Conservation (phyloP, 495 filamentous ascomycete genomes). For the Bombardia bombarda region DNA sequence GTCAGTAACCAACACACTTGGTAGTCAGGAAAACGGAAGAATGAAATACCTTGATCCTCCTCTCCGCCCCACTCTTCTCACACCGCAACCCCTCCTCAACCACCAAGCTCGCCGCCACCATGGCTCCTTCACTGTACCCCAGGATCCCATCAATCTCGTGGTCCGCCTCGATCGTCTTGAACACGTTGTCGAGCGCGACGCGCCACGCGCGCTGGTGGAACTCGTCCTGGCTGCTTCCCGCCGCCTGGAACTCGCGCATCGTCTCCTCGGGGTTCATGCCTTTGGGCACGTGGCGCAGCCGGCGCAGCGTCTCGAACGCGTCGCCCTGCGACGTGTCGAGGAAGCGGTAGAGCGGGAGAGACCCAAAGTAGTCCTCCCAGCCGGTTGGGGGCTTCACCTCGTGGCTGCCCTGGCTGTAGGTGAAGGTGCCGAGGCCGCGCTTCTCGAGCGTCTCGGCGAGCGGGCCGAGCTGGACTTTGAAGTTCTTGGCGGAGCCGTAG, state of each 20-base stretch:
- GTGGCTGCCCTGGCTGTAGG: constrained; percentile 40
- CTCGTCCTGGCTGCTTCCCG: constrained; percentile 15
- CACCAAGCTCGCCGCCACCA: constrained; percentile 41
- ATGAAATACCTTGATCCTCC: constrained; percentile 43
- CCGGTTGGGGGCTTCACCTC: constrained; percentile 36
- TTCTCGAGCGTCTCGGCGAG: constrained; percentile 36
- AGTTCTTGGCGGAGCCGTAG: constrained; percentile 42
- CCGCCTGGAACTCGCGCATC: constrained; percentile 32
- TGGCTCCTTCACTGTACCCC: constrained; percentile 49
- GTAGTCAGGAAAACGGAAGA: background rate
- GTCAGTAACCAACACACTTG: background rate
- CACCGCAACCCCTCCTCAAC: constrained; percentile 38
- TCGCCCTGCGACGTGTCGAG: constrained; percentile 36
- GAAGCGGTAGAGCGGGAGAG: constrained; percentile 45
- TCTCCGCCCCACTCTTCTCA: constrained; percentile 26
- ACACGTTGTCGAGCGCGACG: constrained; percentile 24
- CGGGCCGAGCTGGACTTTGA: constrained; percentile 45
- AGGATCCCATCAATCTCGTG: constrained; percentile 40
- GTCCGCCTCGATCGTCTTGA: constrained; percentile 28
- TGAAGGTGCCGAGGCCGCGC: constrained; percentile 35
- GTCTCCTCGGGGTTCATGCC: constrained; percentile 42
- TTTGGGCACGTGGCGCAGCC: constrained; percentile 42
- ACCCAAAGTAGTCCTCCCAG: constrained; percentile 46
- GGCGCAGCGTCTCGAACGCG: constrained; percentile 38
- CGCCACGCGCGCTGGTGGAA: constrained; percentile 22